Percentiles rank a stretch among this genome's conserved stretches.
phyloP scores from a whole-genome alignment of 352 stramenopile species.

The Blastocystis sp. region DNA sequence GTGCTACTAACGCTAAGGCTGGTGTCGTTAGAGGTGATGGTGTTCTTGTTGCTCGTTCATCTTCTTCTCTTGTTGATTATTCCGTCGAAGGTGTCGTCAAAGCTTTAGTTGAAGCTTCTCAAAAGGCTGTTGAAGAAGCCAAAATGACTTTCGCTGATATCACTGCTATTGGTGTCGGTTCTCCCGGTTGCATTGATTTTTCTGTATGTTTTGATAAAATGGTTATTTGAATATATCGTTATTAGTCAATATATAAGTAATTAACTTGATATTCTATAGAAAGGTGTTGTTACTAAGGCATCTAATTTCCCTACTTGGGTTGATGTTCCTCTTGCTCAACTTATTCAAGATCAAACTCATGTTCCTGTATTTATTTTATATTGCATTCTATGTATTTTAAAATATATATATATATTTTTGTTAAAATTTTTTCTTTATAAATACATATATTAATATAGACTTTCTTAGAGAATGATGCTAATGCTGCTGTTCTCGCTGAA shows the following conservation, averaged over 20 bases:
- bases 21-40: conserved; percentile 17
- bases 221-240: too few species aligned
- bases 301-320: conserved; percentile 27
- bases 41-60: background rate
- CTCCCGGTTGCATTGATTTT: conserved; percentile 22
- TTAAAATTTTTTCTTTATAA: too few species aligned
- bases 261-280: conserved; percentile 1
- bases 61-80: conserved; percentile 16
- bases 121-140: background rate
- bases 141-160: conserved; percentile 14
- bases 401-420: too few species aligned
- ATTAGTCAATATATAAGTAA: too few species aligned
- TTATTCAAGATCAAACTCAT: conserved; percentile 5
- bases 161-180: conserved; percentile 15
- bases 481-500: conserved; percentile 11
- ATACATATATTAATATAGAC: too few species aligned
- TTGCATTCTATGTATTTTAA: too few species aligned
- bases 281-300: conserved; percentile 21
- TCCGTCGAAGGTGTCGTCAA: conserved; percentile 8
- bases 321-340: conserved; percentile 17
- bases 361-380: background rate
- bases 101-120: background rate
- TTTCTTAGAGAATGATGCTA: conserved; percentile 16
- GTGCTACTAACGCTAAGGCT: conserved; percentile 12
- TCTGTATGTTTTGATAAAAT: background rate